Evolutionary conservation across 106 monocot genomes (phyloP).

Genomic region (Apostasia ramifera): DNA sequence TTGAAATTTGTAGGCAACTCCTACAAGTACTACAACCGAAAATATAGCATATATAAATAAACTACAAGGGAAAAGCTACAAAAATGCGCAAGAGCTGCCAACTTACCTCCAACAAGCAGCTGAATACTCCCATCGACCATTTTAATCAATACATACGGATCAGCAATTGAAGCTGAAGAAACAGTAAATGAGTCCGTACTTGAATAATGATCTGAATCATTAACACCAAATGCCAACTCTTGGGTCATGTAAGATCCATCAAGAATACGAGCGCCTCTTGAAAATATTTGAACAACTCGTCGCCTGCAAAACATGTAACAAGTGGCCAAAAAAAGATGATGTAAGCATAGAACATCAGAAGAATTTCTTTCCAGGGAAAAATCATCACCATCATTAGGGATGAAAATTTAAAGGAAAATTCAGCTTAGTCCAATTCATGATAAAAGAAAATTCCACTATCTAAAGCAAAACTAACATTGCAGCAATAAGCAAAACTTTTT

Average conservation of each 20-base stretch:
- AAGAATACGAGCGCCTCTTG: constrained; percentile 83
- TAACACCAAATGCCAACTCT: constrained; percentile 68
- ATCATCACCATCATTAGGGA: no score
- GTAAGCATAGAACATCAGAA: neutral
- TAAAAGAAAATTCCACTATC: no score
- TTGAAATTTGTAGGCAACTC: neutral
- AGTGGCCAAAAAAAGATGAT: neutral
- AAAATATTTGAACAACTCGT: constrained; percentile 82
- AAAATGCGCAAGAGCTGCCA: neutral
- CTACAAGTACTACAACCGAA: neutral
- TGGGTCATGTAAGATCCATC: constrained; percentile 98
- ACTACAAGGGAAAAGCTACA: neutral
- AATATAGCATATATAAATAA: neutral
- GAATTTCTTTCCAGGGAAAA: no score
- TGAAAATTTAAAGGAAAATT: no score
- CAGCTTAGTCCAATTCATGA: no score
- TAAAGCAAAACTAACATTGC: no score
- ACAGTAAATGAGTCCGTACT: constrained; percentile 40
- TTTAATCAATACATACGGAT: constrained; percentile 83
- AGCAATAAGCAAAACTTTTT: no score
- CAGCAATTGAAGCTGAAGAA: constrained; percentile 84
- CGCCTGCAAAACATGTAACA: constrained; percentile 39
- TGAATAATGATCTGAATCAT: constrained; percentile 51
- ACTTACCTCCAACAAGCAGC: constrained; percentile 85
- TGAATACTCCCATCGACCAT: constrained; percentile 90